Base-by-base conservation (phyloP, 495 filamentous ascomycete genomes). In the Tuber borchii region DNA sequence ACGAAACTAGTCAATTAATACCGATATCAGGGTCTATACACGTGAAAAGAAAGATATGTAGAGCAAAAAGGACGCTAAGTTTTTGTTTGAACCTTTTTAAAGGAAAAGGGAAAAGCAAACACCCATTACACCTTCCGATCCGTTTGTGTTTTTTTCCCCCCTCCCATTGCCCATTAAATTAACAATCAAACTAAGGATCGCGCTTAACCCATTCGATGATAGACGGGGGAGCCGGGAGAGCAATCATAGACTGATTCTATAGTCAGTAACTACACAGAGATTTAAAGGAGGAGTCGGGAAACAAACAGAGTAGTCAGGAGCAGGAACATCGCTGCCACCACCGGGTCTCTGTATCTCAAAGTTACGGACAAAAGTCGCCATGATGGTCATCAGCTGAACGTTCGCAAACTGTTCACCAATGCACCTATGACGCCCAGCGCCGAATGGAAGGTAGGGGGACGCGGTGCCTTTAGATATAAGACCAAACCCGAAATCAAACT, bases 321-420 rank as follows among this genome's bases (percentile, higher is more conserved):
- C 91, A 22, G 93, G 88, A 22, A 97, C 87, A 0, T 88, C 88
- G 76, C 89, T 85, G 77, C 86, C 88, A 16, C 91, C 92, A 74
- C 92, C 88, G 9, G 90, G 83, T 76, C 92, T 96, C 75, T 85
- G 86, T 69, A 97, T 88, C 84, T 90, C 90, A 84, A 97, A 91
- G 48, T 89, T 79, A 51, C 94, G 87, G 70, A 97, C 91, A 71
- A 94, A 86, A 44, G 89, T 91, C n/a, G 91, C 92, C 71, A 91
- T 85, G 79, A 99, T 97, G 17, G 92, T 93, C 75, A 90, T 89
- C 69, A 99, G 86, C 84, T 99, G 95, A 77, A 97, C 87, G 83
- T 96, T 97, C 74, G 95, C 95, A 83, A 97, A 99, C 81, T 97
- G 93, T 86, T 97, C 95, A 70, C 95, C 95, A 81, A 99, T 97